Evolutionary conservation across 2,329 filamentous ascomycete genomes (phyloP), one percentile per base, ranked within the genome.

Genomic region (Fusarium annulatum): DNA sequence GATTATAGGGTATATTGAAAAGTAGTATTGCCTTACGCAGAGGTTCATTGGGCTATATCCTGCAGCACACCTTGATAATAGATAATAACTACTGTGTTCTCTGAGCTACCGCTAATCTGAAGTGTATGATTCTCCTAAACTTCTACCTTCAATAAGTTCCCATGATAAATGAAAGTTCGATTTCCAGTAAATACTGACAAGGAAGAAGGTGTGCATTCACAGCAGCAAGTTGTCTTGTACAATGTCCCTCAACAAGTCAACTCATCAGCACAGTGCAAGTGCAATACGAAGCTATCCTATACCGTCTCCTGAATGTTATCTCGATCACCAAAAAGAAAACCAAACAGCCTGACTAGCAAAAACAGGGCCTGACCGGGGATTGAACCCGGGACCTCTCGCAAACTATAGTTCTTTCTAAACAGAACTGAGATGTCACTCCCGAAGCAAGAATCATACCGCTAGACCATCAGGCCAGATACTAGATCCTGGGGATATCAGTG

Each of bases 321-420:
- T 6, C 19, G 28, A 4, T 18, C 9, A 7, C n/a, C 16, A 60
- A 57, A 43, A 43, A 43, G 23, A 41, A 43, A 16, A 38, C 7
- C 51, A 19, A 9, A 5, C 19, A 21, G 2, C 38, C 16, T 6
- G 6, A 34, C 26, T 4, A 19, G 34, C 64, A 68, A 67, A 68
- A 69, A 41, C 34, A 69, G 82, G 82, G 82, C 82, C 82, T 83
- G 82, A 81, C 83, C 83, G 82, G 81, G 83, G 82, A 84, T 84
- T 82, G 83, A 84, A 84, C 83, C 82, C 83, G 82, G 82, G 83
- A 84, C 83, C 83, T 84, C 82, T 83, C 83, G 83, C 83, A 84
- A 77, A 41, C 59, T 69, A 11, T 53, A 59, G 66, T 65, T 18
- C 63, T 21, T 64, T 21, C 6, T 15, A n/a, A 26, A 52, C 14